phyloP scores from a whole-genome alignment of 2,329 filamentous ascomycete species.

The Ampelomyces quisqualis region DNA sequence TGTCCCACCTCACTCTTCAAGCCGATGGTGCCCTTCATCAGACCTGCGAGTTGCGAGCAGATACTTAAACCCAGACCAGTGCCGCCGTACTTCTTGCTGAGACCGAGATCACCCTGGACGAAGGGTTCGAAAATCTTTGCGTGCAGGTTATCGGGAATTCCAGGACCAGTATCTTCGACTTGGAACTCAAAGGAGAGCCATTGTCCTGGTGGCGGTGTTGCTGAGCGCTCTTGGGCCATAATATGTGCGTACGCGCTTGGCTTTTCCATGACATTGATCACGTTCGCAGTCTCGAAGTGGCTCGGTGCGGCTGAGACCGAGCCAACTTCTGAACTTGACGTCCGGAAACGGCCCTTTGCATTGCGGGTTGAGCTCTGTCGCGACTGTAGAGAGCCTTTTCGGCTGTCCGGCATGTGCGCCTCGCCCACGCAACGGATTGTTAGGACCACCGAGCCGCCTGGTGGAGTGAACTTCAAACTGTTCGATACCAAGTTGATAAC shows the following conservation, averaged over 20 bases:
- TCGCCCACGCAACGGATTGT: conserved; percentile 73
- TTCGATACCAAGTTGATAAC: conserved; percentile 92
- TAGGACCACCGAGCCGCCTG: conserved; percentile 72
- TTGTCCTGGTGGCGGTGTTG: conserved; percentile 59
- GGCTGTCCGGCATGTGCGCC: conserved; percentile 45
- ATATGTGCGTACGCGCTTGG: conserved; percentile 39
- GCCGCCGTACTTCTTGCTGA: conserved; percentile 88
- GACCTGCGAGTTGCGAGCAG: conserved; percentile 76
- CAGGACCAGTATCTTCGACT: conserved; percentile 83
- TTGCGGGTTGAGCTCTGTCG: conserved; percentile 43
- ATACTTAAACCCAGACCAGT: conserved; percentile 88
- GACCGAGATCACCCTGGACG: conserved; percentile 83
- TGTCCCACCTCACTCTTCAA: conserved; percentile 70
- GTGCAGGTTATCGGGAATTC: conserved; percentile 76
- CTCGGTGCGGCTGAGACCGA: conserved; percentile 33
- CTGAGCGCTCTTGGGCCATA: conserved; percentile 39
- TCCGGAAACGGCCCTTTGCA: conserved; percentile 32
- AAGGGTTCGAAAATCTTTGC: conserved; percentile 90
- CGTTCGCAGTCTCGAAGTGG: conserved; percentile 45
- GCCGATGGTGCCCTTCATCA: conserved; percentile 78
- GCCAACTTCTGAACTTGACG: conserved; percentile 36
- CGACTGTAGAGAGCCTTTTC: conserved; percentile 51
- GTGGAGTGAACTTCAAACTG: conserved; percentile 84
- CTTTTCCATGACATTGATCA: conserved; percentile 48
- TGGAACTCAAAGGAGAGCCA: conserved; percentile 82